Evolutionary conservation across 2,329 filamentous ascomycete genomes (phyloP), one percentile per base, ranked within the genome.

Genomic region (Fusarium fracticaudum): DNA sequence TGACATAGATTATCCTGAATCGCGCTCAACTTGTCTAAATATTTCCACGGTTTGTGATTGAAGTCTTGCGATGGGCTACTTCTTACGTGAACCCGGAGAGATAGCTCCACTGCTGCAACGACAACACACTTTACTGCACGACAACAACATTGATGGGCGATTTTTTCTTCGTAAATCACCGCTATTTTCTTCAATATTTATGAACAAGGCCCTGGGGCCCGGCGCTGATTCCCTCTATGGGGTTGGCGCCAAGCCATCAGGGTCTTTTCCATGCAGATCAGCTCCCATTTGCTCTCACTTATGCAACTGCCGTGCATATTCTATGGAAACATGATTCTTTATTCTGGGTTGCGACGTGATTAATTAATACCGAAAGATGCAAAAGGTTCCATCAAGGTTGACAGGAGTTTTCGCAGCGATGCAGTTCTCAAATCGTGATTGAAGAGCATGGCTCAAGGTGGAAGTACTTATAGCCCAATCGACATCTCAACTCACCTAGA

Each of bases 21-120:
- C 5, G 12, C 14, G 5, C 2, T 15, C 7, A 13, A 6, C 0
- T 2, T 13, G 10, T 10, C 18, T 9, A 2, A n/a, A 18, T 5
- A 0, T 7, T 38, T 3, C 1, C 1, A 5, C 10, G 10, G 0
- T 2, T n/a, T 2, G 4, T 9, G 7, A 40, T 7, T 8, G 9
- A 15, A 26, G 17, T 8, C 31, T 24, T 35, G 6, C 18, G 18
- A 47, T 29, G 4, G 45, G 13, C 26, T 22, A 17, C 20, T 22
- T 29, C 4, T 48, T 48, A 1, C 3, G 13, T 15, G 45, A n/a
- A 51, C 57, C 57, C 22, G 24, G 57, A 60, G 22, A 14, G 35
- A 22, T 12, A 24, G 44, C 3, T 31, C 43, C 24, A 38, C 57
- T 8, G 2, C 15, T 43, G 8, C 6, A 8, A 8, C 3, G 24